These are phyloP conservation scores for Leishmania amazonensis DNA, from an alignment of 208 protist species.

Conservation along the genomic window DNA sequence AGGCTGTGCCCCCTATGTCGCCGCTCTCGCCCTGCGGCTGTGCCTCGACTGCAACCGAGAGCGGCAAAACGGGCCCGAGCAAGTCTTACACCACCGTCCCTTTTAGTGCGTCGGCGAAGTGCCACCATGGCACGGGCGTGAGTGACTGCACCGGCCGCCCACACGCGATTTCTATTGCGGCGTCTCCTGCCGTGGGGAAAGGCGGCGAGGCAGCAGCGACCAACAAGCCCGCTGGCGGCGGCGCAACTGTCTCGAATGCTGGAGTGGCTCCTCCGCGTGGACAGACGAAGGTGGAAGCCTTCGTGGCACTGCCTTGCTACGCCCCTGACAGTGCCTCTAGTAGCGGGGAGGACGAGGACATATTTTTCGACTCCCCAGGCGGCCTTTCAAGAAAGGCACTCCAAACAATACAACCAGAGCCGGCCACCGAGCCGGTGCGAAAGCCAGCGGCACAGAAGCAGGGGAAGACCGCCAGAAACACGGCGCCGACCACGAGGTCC, in stretches of 20 bases:
- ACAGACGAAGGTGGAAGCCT: background rate
- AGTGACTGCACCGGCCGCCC: conserved; percentile 10
- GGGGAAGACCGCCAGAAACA: background rate
- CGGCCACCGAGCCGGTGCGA: background rate
- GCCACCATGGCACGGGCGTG: conserved; percentile 11
- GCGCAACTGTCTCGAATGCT: background rate
- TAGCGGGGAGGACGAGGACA: background rate
- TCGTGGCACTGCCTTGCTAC: background rate
- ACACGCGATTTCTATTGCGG: conserved; percentile 20
- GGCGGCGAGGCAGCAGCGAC: background rate
- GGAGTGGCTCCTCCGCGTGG: background rate
- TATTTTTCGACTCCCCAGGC: background rate
- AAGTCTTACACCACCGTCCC: background rate
- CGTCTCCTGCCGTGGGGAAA: background rate
- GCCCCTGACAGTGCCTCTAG: background rate
- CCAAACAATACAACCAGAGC: background rate
- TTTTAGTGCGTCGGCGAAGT: conserved; percentile 1
- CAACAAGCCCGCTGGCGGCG: background rate
- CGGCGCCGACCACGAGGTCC: background rate
- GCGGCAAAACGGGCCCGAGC: background rate
- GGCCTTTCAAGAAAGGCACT: background rate
- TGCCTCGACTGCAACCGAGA: background rate
- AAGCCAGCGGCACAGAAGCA: background rate
- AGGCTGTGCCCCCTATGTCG: background rate
- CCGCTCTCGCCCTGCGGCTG: background rate